Base-by-base conservation (phyloP, 2,329 filamentous ascomycete genomes). In the Fusarium siculi region DNA sequence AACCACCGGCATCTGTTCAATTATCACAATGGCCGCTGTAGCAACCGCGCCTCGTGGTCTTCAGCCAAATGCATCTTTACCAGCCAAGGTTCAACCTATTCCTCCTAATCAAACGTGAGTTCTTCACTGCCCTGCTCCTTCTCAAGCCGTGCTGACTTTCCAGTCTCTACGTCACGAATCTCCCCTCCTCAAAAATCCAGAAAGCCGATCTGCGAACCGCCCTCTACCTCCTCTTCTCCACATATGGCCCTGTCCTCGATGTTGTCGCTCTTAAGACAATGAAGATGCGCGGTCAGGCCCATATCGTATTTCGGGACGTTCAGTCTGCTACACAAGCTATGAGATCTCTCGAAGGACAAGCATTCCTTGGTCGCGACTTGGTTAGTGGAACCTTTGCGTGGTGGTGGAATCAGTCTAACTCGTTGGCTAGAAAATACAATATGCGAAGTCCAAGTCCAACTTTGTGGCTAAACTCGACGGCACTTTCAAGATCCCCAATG, bases 271-370 rank as follows among this genome's bases (percentile, higher is more conserved):
- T 98, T 76, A 97, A 95, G 85, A 97, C 94, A 3, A 87, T 88
- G 81, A 94, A 94, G 84, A 98, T 98, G 95, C 92, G 96, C 55
- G 96, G 96, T 7, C 96, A 99, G 83, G 96, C 96, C 70, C 96
- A 98, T 79, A 86, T 99, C 68, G 93, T 96, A 19, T 98, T 95
- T 81, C 90, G 93, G 66, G 96, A 99, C 81, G 87, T 96, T 39
- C 93, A 97, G 75, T 91, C 94, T n/a, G 94, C 95, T 57, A 97
- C 95, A 30, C 94, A 97, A 80, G 96, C 96, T 4, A 94, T 99
- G 94, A 88, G 96, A 74, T 91, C 93, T 16, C 85, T 98, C 53
- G 93, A 98, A 76, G 94, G 93, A 5, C 93, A 94, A 78, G 90
- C 93, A 5, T 95, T 99, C 74, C 92, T 97, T 73, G 96, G 95